phyloP scores from a whole-genome alignment of 371 early-diverging fungal genomes.

The Mucor indicus region DNA sequence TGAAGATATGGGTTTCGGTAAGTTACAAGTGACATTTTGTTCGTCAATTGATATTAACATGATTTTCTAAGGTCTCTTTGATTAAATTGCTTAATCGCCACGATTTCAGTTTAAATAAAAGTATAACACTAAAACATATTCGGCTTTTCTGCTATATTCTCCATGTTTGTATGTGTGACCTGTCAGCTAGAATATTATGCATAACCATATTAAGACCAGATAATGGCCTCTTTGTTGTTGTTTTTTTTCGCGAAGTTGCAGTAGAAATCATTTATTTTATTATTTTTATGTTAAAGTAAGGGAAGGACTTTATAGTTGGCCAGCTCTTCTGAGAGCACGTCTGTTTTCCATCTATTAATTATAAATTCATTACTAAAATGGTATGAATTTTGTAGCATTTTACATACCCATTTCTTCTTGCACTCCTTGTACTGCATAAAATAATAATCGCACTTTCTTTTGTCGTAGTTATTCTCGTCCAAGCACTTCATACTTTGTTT shows the following conservation, averaged over 20 bases:
- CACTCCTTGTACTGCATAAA: slow-evolving; percentile 66
- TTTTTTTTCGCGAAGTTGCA: background rate
- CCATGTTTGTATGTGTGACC: background rate
- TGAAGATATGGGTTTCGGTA: slow-evolving; percentile 92
- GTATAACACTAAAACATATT: slow-evolving; percentile 1
- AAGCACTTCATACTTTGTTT: slow-evolving; percentile 65
- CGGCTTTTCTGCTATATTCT: background rate
- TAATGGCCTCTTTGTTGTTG: background rate
- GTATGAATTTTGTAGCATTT: background rate
- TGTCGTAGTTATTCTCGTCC: slow-evolving; percentile 60
- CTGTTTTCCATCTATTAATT: slow-evolving; percentile 34
- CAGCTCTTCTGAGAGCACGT: slow-evolving; percentile 36
- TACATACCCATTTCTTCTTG: slow-evolving; percentile 66
- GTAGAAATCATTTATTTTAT: background rate
- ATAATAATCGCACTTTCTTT: slow-evolving; percentile 53
- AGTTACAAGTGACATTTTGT: slow-evolving; percentile 1
- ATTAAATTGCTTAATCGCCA: slow-evolving; percentile 52
- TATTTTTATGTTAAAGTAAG: background rate
- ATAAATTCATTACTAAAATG: background rate
- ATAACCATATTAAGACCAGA: background rate
- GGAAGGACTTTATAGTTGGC: slow-evolving; percentile 21
- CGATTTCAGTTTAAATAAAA: slow-evolving; percentile 2
- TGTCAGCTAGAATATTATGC: background rate
- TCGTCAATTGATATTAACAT: background rate
- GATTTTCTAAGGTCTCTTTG: slow-evolving; percentile 75